Percentiles rank a stretch among this genome's conserved stretches.
Evolutionary conservation across 768 basidiomycete species (phyloP).

Genomic region (Russula earlei): DNA sequence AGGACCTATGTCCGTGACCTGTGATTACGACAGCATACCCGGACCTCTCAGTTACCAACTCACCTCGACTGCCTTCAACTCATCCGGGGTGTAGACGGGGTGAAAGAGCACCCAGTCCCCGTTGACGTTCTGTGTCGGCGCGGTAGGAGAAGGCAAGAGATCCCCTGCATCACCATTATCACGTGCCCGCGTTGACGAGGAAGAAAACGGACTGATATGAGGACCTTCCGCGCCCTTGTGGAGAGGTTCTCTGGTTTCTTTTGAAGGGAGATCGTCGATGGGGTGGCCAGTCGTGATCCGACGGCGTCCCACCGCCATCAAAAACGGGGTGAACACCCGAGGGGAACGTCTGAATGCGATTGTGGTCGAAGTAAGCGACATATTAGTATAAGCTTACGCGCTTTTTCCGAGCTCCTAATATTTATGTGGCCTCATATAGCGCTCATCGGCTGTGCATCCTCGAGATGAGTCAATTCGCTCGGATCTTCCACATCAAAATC

Average conservation of each 20-base stretch:
- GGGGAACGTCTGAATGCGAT: background rate
- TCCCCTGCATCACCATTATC: conserved; percentile 1
- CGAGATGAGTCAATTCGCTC: background rate
- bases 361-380: background rate
- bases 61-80: conserved; percentile 66
- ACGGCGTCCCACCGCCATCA: background rate
- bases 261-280: background rate
- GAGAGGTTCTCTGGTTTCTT: background rate
- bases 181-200: no score
- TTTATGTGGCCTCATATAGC: no score
- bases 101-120: conserved; percentile 92
- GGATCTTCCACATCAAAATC: background rate
- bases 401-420: no score
- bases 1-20: conserved; percentile 47
- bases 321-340: background rate
- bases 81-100: conserved; percentile 76
- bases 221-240: conserved; percentile 5
- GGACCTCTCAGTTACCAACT: background rate
- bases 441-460: background rate
- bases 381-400: no score
- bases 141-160: background rate
- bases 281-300: background rate
- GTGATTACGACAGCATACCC: background rate
- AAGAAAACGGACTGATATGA: background rate
- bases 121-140: conserved; percentile 22